A percentile compares a stretch with the other conserved stretches of the same genome.
Evolutionary conservation across 1,284 basidiomycete genomes (phyloP).

Genomic region (Pyrrhoderma noxium): DNA sequence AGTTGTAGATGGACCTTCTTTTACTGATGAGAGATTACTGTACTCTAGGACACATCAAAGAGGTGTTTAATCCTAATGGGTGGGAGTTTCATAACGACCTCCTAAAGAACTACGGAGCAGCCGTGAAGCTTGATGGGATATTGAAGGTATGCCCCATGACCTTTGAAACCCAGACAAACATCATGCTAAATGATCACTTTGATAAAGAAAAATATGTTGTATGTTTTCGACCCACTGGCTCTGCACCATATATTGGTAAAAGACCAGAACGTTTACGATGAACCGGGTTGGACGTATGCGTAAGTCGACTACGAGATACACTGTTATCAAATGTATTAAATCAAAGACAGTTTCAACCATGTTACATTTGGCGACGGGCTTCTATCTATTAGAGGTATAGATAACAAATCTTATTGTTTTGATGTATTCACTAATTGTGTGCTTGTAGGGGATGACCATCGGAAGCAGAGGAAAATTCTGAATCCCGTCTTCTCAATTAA

Average conservation of each 20-base stretch:
- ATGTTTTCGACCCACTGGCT: conserved; percentile 22
- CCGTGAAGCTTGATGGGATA: conserved; percentile 16
- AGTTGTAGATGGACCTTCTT: neutral
- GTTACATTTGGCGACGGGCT: conserved; percentile 19
- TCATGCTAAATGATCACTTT: neutral
- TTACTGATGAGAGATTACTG: neutral
- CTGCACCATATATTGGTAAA: conserved; percentile 28
- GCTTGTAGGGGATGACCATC: conserved; percentile 23
- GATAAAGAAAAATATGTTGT: conserved; percentile 18
- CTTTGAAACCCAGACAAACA: neutral
- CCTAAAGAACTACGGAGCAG: conserved; percentile 18
- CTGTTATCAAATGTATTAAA: too few relatives aligned
- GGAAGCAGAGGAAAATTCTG: conserved; percentile 26
- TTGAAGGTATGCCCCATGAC: conserved; percentile 17
- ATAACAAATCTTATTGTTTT: neutral
- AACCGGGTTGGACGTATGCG: conserved; percentile 21
- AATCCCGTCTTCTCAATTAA: conserved; percentile 27
- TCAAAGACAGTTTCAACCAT: neutral
- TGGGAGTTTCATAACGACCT: conserved; percentile 19
- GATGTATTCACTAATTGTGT: neutral
- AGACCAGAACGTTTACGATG: conserved; percentile 27
- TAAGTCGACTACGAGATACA: conserved; percentile 10
- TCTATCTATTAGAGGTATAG: conserved; percentile 19
- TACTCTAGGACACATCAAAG: conserved; percentile 11
- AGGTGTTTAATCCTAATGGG: conserved; percentile 10